Evolutionary conservation across 192 early-diverging fungal species (phyloP).

Genomic region (Haplosporangium gracile): DNA sequence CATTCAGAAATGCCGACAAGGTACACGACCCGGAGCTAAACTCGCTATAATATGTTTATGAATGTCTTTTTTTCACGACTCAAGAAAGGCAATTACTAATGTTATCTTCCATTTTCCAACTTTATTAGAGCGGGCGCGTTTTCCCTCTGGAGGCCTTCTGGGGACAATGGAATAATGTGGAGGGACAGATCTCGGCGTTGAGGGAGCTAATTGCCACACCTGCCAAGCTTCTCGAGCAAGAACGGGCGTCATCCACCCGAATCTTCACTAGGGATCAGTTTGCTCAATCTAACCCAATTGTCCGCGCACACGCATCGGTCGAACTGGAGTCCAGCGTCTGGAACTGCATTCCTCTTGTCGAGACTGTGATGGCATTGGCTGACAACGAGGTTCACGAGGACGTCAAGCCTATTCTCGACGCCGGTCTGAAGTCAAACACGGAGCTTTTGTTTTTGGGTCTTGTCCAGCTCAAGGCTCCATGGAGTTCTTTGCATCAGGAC

Average conservation of each 20-base stretch:
- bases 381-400: slow-evolving; percentile 71
- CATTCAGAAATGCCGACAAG: slow-evolving; percentile 69
- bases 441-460: slow-evolving; percentile 82
- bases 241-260: slow-evolving; percentile 59
- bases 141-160: slow-evolving; percentile 81
- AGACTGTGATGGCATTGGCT: slow-evolving; percentile 70
- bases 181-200: slow-evolving; percentile 78
- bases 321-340: slow-evolving; percentile 67
- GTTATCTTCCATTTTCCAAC: not conserved
- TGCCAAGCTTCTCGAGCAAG: slow-evolving; percentile 71
- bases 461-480: slow-evolving; percentile 68
- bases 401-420: slow-evolving; percentile 74
- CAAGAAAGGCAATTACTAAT: not conserved
- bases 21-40: slow-evolving; percentile 38
- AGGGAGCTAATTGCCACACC: slow-evolving; percentile 70
- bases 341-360: slow-evolving; percentile 82
- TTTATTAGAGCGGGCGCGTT: slow-evolving; percentile 63
- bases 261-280: slow-evolving; percentile 73
- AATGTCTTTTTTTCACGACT: not conserved
- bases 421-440: slow-evolving; percentile 71
- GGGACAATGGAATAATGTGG: slow-evolving; percentile 79
- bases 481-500: slow-evolving; percentile 72
- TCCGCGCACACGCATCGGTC: slow-evolving; percentile 59
- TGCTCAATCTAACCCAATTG: slow-evolving; percentile 55
- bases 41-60: not conserved